Conservation (phyloP, 768 basidiomycete species). For the Brasilioporus rufonigricans region DNA sequence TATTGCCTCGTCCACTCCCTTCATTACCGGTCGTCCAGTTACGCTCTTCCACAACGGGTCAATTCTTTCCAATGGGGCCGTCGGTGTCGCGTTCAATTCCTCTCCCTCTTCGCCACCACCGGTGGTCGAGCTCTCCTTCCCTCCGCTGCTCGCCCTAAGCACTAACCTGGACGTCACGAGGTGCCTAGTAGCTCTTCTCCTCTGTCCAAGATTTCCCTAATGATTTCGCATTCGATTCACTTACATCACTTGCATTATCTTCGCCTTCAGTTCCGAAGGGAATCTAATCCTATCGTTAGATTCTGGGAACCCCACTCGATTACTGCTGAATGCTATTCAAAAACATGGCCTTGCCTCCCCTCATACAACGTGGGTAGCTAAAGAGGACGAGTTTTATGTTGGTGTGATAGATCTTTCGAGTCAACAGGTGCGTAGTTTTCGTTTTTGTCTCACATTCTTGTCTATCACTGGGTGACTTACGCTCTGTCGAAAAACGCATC, state of each 20-base stretch:
- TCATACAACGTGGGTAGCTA: conserved; percentile 30
- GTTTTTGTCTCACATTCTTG: not conserved
- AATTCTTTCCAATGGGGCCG: conserved; percentile 62
- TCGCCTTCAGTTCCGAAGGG: conserved; percentile 51
- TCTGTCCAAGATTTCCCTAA: not conserved
- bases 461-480: not conserved
- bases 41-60: conserved; percentile 61
- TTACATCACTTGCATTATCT: not conserved
- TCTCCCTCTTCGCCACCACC: conserved; percentile 12
- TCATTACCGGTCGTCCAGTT: conserved; percentile 70
- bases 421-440: conserved; percentile 6
- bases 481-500: not conserved
- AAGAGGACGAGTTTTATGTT: conserved; percentile 61
- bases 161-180: conserved; percentile 48
- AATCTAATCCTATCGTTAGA: conserved; percentile 67
- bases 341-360: conserved; percentile 30
- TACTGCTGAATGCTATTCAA: conserved; percentile 55
- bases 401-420: conserved; percentile 35
- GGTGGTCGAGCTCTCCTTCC: conserved; percentile 27
- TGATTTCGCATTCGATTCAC: not conserved
- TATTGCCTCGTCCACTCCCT: conserved; percentile 72
- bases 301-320: conserved; percentile 54
- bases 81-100: conserved; percentile 55
- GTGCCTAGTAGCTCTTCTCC: conserved; percentile 32
- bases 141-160: conserved; percentile 45